Base-by-base conservation (phyloP, 768 basidiomycete genomes). In the Suillus bovinus region DNA sequence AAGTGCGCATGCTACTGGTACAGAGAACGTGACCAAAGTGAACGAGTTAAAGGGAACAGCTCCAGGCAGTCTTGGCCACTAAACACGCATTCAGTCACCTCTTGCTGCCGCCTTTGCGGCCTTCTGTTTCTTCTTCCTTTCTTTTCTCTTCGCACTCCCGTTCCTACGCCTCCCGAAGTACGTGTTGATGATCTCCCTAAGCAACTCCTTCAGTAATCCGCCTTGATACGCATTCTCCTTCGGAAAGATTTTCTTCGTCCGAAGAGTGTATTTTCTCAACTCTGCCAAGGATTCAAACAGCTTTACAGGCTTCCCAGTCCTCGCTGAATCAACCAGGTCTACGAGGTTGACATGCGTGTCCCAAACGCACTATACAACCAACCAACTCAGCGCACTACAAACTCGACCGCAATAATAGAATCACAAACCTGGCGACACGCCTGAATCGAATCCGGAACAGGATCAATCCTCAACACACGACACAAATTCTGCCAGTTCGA, bases 271-370 rank as follows among this genome's bases (percentile, higher is more conserved):
- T 4, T 7, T 1, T 7, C 61, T 67, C 1, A 77, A 70, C 11
- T 68, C 61, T 0, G 36, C 52, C 36, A 72, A 64, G 0, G 68
- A 64, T 13, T 33, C 3, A 63, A 77, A 78, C 8, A 42, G 44
- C 2, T 16, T 50, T 1, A 77, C 69, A 4, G 61, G 60, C 0
- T 47, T 29, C 4, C 68, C 63, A 1, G 62, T 64, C 22, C 66
- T 62, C 1, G 36, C 62, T 0, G 67, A 57, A n/a, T 74, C 63
- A 20, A 77, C 53, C 34, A 77, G 68, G 49, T 78, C 73, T 20
- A 74, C 66, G 10, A 77, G 65, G 44, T 78, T 75, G 53, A 77
- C 69, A 20, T 72, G 67, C 0, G 68, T 67, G 16, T 66, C 67
- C 61, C 65, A 63, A 2, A 74, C 60, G 38, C 38, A 4, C 55